Evolutionary conservation across 352 stramenopile species (phyloP).

Genomic region (Pythium aquatile): DNA sequence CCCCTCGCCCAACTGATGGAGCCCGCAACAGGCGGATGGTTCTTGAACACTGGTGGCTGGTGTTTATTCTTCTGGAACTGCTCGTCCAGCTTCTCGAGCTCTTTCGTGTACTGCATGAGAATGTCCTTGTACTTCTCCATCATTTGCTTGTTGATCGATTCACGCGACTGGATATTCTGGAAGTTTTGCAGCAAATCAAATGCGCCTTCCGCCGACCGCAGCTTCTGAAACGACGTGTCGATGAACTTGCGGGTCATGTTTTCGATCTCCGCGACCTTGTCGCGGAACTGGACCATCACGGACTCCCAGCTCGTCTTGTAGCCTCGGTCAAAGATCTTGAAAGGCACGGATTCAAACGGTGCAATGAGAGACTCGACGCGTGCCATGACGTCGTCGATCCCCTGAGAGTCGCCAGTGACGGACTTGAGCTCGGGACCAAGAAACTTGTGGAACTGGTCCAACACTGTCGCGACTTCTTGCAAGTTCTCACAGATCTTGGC

Average conservation of each 20-base stretch:
- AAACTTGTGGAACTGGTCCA: slow-evolving; percentile 97
- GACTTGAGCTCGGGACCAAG: slow-evolving; percentile 94
- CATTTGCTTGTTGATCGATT: slow-evolving; percentile 97
- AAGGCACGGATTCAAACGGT: slow-evolving; percentile 88
- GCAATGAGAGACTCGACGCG: slow-evolving; percentile 83
- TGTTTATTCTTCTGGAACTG: slow-evolving; percentile 89
- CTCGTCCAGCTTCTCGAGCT: slow-evolving; percentile 90
- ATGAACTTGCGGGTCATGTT: slow-evolving; percentile 95
- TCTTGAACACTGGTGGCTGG: slow-evolving; percentile 90
- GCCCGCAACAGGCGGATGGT: slow-evolving; percentile 88
- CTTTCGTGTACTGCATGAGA: slow-evolving; percentile 95
- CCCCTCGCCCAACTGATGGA: slow-evolving; percentile 82
- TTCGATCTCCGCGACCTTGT: slow-evolving; percentile 94
- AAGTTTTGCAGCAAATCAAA: slow-evolving; percentile 98
- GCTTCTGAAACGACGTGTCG: slow-evolving; percentile 94
- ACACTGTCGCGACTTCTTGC: slow-evolving; percentile 89
- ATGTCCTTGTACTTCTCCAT: slow-evolving; percentile 97
- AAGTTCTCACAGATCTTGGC: slow-evolving; percentile 94
- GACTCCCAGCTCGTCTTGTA: slow-evolving; percentile 95
- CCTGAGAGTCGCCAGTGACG: slow-evolving; percentile 92
- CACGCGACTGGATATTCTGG: slow-evolving; percentile 93
- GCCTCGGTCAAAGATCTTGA: slow-evolving; percentile 92
- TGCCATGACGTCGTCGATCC: slow-evolving; percentile 93
- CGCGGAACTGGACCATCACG: slow-evolving; percentile 93
- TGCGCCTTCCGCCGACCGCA: slow-evolving; percentile 92